Conservation (phyloP, 352 stramenopile species). For the Phytophthora citricola region DNA sequence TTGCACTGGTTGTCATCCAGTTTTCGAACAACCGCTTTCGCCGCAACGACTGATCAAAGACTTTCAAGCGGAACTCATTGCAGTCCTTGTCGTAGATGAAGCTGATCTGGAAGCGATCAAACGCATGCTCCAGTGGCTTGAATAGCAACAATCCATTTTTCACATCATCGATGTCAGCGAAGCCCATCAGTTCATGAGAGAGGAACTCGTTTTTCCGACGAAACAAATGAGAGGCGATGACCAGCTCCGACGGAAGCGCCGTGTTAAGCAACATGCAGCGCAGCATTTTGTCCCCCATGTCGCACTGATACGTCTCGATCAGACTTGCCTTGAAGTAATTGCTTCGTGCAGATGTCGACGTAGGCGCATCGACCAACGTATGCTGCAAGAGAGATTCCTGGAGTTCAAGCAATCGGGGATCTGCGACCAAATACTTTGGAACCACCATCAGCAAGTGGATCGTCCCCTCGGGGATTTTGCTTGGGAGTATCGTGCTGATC, state of each 20-base stretch:
- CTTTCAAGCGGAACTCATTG: conserved; percentile 19
- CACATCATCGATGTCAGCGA: conserved; percentile 26
- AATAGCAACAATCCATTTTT: conserved; percentile 29
- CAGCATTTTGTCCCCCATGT: conserved; percentile 20
- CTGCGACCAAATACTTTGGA: not conserved
- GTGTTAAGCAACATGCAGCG: conserved; percentile 29
- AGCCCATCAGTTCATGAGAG: conserved; percentile 10
- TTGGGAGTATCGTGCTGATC: not conserved
- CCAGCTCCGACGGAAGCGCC: conserved; percentile 19
- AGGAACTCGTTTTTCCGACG: conserved; percentile 16
- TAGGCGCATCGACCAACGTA: conserved; percentile 6
- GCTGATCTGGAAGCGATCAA: conserved; percentile 24
- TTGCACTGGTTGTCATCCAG: conserved; percentile 4
- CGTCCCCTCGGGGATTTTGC: not conserved
- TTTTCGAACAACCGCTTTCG: conserved; percentile 17
- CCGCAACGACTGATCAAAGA: conserved; percentile 15
- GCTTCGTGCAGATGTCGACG: conserved; percentile 10
- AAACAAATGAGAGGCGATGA: conserved; percentile 28
- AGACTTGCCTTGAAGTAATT: conserved; percentile 13
- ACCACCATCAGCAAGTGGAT: conserved; percentile 3
- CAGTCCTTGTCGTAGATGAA: conserved; percentile 24
- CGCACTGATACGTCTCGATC: conserved; percentile 14
- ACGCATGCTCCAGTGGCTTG: conserved; percentile 16
- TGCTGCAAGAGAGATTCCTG: conserved; percentile 17
- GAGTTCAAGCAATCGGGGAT: conserved; percentile 3